Base-by-base conservation (phyloP, 345 rosid species). In the Rhizophora apiculata region DNA sequence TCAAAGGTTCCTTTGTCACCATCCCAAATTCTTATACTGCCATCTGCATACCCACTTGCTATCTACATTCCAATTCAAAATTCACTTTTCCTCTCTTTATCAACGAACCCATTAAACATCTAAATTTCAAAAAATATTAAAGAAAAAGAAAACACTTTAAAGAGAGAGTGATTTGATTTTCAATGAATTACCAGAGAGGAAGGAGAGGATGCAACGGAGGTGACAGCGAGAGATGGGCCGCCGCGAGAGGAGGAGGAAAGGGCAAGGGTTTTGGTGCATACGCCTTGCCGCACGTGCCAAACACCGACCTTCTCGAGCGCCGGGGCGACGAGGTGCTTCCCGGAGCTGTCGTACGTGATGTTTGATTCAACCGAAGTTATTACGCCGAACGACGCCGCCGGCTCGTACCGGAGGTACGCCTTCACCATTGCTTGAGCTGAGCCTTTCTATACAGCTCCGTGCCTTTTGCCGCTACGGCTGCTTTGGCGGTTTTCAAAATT, bases 251-350 rank as follows among this genome's bases (percentile, higher is more conserved):
- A 80, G 46, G 85, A 27, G 39, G 89, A 72, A 73, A 93, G 89
- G n/a, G 65, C 31, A 49, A 92, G 85, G 77, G 87, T 78, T 81
- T 78, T 86, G 70, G 75, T 70, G 88, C 96, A 88, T 68, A 89
- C 69, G 69, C 96, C 97, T 85, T 88, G 94, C 0, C 98, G 96
- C 54, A 88, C 92, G 63, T 95, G 96, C 99, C 99, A 95, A 62
- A 92, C 84, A 2, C 89, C 92, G 51, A 95, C 77, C 53, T 85
- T 87, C 83, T 95, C 98, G 59, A 92, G 90, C 32, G 98, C 92
- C 37, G 98, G 85, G 70, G 94, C 85, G 30, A 93, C 72, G 16
- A 95, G 76, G 80, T 88, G 85, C 78, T 86, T 86, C 24, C 96
- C 92, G 36, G 89, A 80, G 51, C 67, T 78, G 56, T 88, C 94